Base-by-base conservation (phyloP, 2,329 filamentous ascomycete species). In the Rhytidhysteron rufulum region DNA sequence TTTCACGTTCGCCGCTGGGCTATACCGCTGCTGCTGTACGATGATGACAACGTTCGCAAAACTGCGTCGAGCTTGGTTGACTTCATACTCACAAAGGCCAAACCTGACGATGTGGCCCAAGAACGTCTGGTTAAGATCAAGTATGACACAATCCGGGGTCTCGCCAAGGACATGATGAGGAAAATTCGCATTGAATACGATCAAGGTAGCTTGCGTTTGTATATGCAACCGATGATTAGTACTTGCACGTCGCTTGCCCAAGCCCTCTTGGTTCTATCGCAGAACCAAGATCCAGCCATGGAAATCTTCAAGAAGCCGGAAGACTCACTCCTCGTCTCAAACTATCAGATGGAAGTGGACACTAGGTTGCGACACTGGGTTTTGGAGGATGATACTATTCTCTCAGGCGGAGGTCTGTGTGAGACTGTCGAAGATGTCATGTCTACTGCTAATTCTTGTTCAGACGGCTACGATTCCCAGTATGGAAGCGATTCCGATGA, bases 401-500 rank as follows among this genome's bases (percentile, higher is more conserved):
- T 57, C 10, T 62, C 60, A 6, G 48, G 54, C 24, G 58, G 47
- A 6, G 49, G 49, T 50, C 24, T 44, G 49, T 42, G 17, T 15
- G 8, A 8, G 13, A 8, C 24, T 7, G 13, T 8, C 8, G 7
- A 8, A 8, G 8, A 7, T 15, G 16, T 33, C 7, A 15, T 7
- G 7, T 33, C 9, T 20, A 7, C 7, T 27, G 22, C 45, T 45
- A 35, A 48, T 40, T 19, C 22, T 39, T 25, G 20, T 19, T 24
- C 35, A 54, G 62, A 62, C 30, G 41, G 50, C 4, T 61, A 58
- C 33, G 54, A 59, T n/a, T 64, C 60, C 4, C 60, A 65, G 40
- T 64, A 62, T 50, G 60, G 54, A 7, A 63, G 56, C 55, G 61
- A 65, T 48, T 65, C 62, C 2, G 22, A 29, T 16, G 31, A 29